Evolutionary conservation across 208 protist genomes (phyloP), one percentile per base, ranked within the genome.

Genomic region (Acanthamoeba lenticulata): DNA sequence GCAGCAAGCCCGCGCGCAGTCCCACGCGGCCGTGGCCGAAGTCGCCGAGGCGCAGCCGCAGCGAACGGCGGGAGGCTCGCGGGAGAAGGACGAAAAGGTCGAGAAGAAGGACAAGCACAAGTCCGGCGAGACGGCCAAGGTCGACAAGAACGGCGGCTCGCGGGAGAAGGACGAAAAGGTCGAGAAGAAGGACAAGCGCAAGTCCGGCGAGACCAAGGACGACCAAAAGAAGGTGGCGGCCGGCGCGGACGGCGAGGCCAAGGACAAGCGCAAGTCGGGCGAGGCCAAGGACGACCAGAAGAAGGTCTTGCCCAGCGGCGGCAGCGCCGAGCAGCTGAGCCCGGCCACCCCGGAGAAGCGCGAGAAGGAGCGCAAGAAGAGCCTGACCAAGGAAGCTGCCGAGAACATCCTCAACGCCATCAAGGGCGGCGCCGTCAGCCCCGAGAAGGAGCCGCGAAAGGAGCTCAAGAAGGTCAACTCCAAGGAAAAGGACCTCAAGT

Each of bases 321-420:
- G n/a, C n/a, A n/a, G n/a, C n/a, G n/a, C n/a, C n/a, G n/a, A n/a
- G n/a, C n/a, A n/a, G n/a, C n/a, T n/a, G n/a, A n/a, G n/a, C n/a
- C n/a, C n/a, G n/a, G n/a, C n/a, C n/a, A n/a, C n/a, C n/a, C n/a
- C 5, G 52, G 65, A 74, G 21, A 74, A 74, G 65, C 32, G 36
- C 1, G 36, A 74, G 65, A 74, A 74, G 65, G 65, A 74, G 36
- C n/a, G 65, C n/a, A 74, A 74, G 36, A 34, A 40, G 32, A 74
- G 65, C n/a, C 36, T 74, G 65, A 74, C 65, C 29, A 74, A 74
- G 65, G 65, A 74, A n/a, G 65, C 65, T n/a, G 65, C 65, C 27
- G 65, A 74, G 65, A 74, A 74, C 65, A 74, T 74, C 65, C n/a
- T 74, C 65, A 74, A 74, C 36, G 65, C 36, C 32, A 74, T 74